Base-by-base conservation (phyloP, 1,284 basidiomycete species). In the Xerocomus amazonicus region DNA sequence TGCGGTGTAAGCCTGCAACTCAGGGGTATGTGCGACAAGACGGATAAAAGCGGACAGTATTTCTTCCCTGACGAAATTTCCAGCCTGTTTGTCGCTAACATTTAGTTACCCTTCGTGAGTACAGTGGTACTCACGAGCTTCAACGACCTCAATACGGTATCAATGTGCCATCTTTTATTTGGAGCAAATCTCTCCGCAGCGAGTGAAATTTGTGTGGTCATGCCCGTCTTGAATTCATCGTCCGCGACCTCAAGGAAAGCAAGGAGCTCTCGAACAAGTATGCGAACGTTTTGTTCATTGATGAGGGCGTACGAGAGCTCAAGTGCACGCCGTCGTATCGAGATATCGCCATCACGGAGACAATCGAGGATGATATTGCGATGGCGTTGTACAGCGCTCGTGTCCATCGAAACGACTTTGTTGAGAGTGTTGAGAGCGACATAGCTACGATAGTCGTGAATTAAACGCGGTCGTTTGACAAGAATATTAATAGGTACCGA, bases 161-260 rank as follows among this genome's bases (percentile, higher is more conserved):
- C 97, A 55, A 99, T 98, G 67, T 99, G 97, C 97, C 97, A 99
- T 58, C 97, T 79, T 72, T 94, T 95, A 71, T 97, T 98, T 0
- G 97, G 97, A 2, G 97, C 96, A 65, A 92, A 99, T 43, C 93
- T 80, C 70, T 99, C 97, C 0, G 97, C 97, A 2, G 95, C 96
- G 19, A 98, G 75, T 57, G 89, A 93, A 54, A 99, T 96, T 69
- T 99, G 96, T 0, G 96, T 97, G 0, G 97, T 99, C 83, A 99
- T 89, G 1, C 92, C 90, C 4, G 93, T 80, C 73, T 99, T 99
- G 78, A 99, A 99, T 70, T 99, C 97, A 61, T 97, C 96, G 67
- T 99, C 97, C 17, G 97, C 94, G 16, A 98, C 92, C 64, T 99
- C 96, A 16, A 99, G 78, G 81, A 99, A 99, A 0, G 93, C 90